Evolutionary conservation across 306 rosid genomes (phyloP), one percentile per base, ranked within the genome.

Genomic region (Cucumis melo): DNA sequence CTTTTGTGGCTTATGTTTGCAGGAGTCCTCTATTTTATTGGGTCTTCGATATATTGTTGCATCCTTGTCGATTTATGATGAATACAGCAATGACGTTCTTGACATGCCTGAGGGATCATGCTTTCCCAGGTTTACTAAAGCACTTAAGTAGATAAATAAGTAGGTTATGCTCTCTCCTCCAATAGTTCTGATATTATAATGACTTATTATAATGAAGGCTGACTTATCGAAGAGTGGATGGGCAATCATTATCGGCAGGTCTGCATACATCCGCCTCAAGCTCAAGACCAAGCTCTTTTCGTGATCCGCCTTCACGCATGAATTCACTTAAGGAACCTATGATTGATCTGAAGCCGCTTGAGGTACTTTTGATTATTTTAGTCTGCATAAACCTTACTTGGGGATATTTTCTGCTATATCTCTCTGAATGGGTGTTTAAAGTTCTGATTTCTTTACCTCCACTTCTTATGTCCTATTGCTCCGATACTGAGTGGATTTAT

Each of bases 61-160:
- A n/a, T 89, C 98, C 73, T 79, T 95, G 83, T 72, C 99, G 76
- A 82, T 95, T 62, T 95, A 90, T 74, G 99, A 95, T 78, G 99
- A 95, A 84, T 89, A 95, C 86, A 84, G 92, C 91, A 95, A 90
- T 78, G 99, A 95, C 75, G 70, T 92, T 82, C 96, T 95, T 27
- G 97, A 87, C 84, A 92, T 95, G 99, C 92, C 84, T 14, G 98
- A 95, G 85, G 97, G 98, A 84, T 87, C 93, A 42, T 85, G 93
- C 88, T 89, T 92, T 84, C 99, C 99, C n/a, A 92, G 96, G 99
- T 93, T 80, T 61, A 34, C 53, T 74, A 3, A 4, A 32, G 24
- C 23, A 8, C 51, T 34, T 50, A 48, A 24, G 8, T 72, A 8
- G 8, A 8, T 27, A n/a, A 42, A 42, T 42, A 42, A 42, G 11